Percentiles rank a stretch among this genome's conserved stretches.
These are phyloP conservation scores for Micractinium conductrix DNA, from an alignment of 139 green algal genomes.

Conservation along the genomic window DNA sequence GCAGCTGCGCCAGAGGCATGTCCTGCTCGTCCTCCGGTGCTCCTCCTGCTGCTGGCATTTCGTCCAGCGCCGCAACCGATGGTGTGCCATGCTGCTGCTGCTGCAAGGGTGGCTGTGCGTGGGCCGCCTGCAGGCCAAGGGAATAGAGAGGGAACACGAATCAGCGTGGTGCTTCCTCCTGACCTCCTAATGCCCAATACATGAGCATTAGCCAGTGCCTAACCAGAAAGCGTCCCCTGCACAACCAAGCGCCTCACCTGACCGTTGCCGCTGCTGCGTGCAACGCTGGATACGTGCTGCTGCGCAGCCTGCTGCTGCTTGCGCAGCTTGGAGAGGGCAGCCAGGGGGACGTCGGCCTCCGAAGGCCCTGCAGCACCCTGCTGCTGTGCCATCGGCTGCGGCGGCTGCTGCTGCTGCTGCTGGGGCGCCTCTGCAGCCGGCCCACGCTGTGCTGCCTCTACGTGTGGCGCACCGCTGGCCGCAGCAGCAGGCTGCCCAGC, in stretches of 20 bases:
- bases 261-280: background rate
- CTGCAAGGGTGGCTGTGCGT: too few relatives aligned
- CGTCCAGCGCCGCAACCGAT: too few relatives aligned
- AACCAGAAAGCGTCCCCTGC: background rate
- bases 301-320: background rate
- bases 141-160: too few relatives aligned
- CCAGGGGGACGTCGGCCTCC: background rate
- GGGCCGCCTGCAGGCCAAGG: too few relatives aligned
- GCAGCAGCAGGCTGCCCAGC: background rate
- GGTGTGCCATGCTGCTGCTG: background rate
- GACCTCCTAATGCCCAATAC: too few relatives aligned
- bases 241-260: background rate
- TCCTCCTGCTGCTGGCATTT: background rate
- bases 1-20: background rate
- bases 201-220: background rate
- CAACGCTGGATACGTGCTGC: background rate
- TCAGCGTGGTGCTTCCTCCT: too few relatives aligned
- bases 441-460: background rate
- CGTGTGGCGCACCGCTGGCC: background rate
- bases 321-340: background rate
- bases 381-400: background rate
- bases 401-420: conserved; percentile 4
- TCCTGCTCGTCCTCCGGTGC: background rate
- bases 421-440: background rate
- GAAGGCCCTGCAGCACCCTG: background rate